A percentile compares a stretch with the other conserved stretches of the same genome.
phyloP scores from a whole-genome alignment of 2,329 filamentous ascomycete species.

The Macroventuria anomochaeta region DNA sequence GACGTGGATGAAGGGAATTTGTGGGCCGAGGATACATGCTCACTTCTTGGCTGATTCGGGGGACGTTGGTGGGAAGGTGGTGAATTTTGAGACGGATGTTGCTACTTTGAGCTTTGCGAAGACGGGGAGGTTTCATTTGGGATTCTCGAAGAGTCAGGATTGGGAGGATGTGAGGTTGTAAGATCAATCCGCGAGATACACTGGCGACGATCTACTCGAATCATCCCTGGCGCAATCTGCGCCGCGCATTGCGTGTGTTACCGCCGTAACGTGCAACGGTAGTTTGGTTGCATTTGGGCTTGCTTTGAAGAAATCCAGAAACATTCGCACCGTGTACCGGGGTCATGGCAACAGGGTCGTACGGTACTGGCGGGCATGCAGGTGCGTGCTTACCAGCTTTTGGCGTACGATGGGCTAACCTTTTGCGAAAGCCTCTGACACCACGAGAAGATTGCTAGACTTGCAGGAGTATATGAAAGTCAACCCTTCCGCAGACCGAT shows the following conservation, averaged over 20 bases:
- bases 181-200: too few species aligned
- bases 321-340: slow-evolving; percentile 3
- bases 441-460: neutral
- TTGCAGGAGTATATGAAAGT: slow-evolving; percentile 4
- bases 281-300: neutral
- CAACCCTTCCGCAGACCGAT: neutral
- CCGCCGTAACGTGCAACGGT: too few species aligned
- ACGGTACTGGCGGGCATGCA: neutral
- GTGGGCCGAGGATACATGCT: slow-evolving; percentile 49
- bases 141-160: slow-evolving; percentile 51
- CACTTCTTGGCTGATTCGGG: slow-evolving; percentile 42
- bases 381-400: neutral
- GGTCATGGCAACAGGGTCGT: neutral
- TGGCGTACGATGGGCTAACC: slow-evolving; percentile 1
- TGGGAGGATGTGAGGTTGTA: slow-evolving; percentile 45
- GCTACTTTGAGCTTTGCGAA: slow-evolving; percentile 49
- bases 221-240: too few species aligned
- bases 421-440: slow-evolving; percentile 1
- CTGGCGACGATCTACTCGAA: too few species aligned
- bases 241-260: too few species aligned
- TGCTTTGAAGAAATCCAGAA: neutral
- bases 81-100: slow-evolving; percentile 48
- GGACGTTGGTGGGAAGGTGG: slow-evolving; percentile 45
- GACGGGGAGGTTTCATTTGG: slow-evolving; percentile 52
- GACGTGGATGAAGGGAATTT: slow-evolving; percentile 50